A percentile compares a stretch with the other conserved stretches of the same genome.
Evolutionary conservation across 2,329 filamentous ascomycete genomes (phyloP).

Genomic region (Aspergillus ochraceoroseus): DNA sequence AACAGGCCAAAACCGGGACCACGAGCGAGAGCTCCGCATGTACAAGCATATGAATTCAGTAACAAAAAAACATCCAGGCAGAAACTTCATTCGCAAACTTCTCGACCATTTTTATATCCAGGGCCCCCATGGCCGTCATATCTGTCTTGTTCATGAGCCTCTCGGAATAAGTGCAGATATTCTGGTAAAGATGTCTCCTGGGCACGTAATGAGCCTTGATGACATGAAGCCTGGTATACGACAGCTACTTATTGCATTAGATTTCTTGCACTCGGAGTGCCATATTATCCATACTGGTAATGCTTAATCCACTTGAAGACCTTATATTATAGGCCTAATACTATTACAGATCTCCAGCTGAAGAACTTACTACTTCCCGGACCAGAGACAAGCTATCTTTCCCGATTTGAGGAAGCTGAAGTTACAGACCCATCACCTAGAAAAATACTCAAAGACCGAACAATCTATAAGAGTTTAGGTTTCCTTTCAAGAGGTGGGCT

Average conservation of each 20-base stretch:
- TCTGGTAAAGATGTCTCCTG: constrained; percentile 8
- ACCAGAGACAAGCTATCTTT: constrained; percentile 16
- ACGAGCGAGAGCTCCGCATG: constrained; percentile 19
- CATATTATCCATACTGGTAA: constrained; percentile 15
- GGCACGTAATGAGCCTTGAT: constrained; percentile 11
- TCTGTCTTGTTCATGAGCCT: constrained; percentile 26
- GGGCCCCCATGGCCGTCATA: constrained; percentile 19
- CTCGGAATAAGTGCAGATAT: constrained; percentile 17
- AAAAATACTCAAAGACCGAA: constrained; percentile 36
- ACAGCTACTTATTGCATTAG: constrained; percentile 16
- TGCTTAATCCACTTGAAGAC: too few species aligned
- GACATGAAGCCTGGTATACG: constrained; percentile 16
- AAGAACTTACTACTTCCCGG: constrained; percentile 13
- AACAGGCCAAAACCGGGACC: constrained; percentile 10
- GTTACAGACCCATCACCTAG: constrained; percentile 33
- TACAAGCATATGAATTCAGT: constrained; percentile 20
- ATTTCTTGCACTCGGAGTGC: constrained; percentile 15
- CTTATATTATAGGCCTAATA: background rate
- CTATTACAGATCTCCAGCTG: constrained; percentile 10
- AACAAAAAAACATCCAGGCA: constrained; percentile 18
- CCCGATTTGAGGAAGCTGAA: constrained; percentile 37
- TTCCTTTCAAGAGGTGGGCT: constrained; percentile 22
- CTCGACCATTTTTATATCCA: constrained; percentile 20
- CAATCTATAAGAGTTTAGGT: constrained; percentile 33
- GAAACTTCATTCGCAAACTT: constrained; percentile 21